A percentile compares a stretch with the other conserved stretches of the same genome.
These are phyloP conservation scores for Hypericum perforatum DNA, from an alignment of 345 rosid species.

Conservation along the genomic window DNA sequence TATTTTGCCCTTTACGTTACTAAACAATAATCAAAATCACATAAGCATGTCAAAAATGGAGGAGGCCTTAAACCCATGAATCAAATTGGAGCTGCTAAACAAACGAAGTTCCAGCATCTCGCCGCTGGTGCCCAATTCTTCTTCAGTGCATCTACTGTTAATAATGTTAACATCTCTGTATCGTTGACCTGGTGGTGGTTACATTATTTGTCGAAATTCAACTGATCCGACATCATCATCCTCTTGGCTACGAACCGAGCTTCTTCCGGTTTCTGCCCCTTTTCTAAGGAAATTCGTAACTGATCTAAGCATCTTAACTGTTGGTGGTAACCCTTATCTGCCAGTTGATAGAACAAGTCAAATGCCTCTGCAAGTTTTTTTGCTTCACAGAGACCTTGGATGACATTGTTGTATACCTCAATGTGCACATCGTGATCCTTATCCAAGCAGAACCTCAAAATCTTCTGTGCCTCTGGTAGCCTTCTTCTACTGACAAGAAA, in stretches of 20 bases:
- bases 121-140: too few relatives aligned
- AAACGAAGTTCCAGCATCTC: too few relatives aligned
- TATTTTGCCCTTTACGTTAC: too few relatives aligned
- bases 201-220: background rate
- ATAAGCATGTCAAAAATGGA: too few relatives aligned
- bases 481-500: conserved; percentile 42
- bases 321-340: conserved; percentile 44
- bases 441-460: conserved; percentile 51
- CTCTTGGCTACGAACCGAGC: conserved; percentile 55
- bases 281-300: conserved; percentile 42
- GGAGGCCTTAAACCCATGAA: too few relatives aligned
- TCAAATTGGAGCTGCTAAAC: too few relatives aligned
- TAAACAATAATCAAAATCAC: too few relatives aligned
- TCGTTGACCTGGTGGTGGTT: background rate
- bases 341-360: conserved; percentile 49
- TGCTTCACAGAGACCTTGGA: conserved; percentile 52
- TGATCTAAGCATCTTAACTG: conserved; percentile 43
- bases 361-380: conserved; percentile 56
- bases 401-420: conserved; percentile 31
- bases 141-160: too few relatives aligned
- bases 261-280: conserved; percentile 40
- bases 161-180: too few relatives aligned
- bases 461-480: conserved; percentile 40
- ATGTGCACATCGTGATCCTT: conserved; percentile 35
- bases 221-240: conserved; percentile 38